Evolutionary conservation across 352 stramenopile species (phyloP).

Genomic region (Poterioochromonas sp.): DNA sequence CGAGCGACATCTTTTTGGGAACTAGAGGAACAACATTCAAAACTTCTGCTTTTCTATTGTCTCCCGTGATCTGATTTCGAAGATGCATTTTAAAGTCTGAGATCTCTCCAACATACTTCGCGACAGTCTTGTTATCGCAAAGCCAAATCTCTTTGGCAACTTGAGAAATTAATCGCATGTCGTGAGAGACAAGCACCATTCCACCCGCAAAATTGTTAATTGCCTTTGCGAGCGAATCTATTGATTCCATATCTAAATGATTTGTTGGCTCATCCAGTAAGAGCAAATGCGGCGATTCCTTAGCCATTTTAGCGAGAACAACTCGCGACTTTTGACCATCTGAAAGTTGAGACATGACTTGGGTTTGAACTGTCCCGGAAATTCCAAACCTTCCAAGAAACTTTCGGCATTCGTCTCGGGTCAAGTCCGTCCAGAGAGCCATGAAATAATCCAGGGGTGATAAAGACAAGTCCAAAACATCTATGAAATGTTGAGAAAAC

Average conservation of each 20-base stretch:
- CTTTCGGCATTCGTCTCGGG: conserved; percentile 50
- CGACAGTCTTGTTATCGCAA: conserved; percentile 89
- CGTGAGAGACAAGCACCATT: conserved; percentile 94
- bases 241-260: conserved; percentile 92
- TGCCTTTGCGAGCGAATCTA: conserved; percentile 89
- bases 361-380: conserved; percentile 42
- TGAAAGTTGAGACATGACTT: conserved; percentile 64
- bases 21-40: neutral
- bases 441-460: conserved; percentile 94
- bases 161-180: conserved; percentile 96
- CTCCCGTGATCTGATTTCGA: conserved; percentile 41
- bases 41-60: neutral
- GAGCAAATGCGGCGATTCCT: conserved; percentile 91
- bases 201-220: conserved; percentile 95
- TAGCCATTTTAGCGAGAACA: conserved; percentile 93
- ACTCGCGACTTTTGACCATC: conserved; percentile 93
- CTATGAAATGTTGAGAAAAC: conserved; percentile 89
- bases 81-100: conserved; percentile 92
- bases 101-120: conserved; percentile 93
- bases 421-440: conserved; percentile 66
- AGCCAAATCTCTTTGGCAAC: conserved; percentile 98
- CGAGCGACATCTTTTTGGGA: neutral
- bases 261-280: conserved; percentile 43
- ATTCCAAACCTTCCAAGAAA: conserved; percentile 51
- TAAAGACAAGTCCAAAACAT: conserved; percentile 87